A percentile compares a stretch with the other conserved stretches of the same genome.
These are phyloP conservation scores for Fistulifera pelliculosa DNA, from an alignment of 108 stramenopile species.

Conservation along the genomic window DNA sequence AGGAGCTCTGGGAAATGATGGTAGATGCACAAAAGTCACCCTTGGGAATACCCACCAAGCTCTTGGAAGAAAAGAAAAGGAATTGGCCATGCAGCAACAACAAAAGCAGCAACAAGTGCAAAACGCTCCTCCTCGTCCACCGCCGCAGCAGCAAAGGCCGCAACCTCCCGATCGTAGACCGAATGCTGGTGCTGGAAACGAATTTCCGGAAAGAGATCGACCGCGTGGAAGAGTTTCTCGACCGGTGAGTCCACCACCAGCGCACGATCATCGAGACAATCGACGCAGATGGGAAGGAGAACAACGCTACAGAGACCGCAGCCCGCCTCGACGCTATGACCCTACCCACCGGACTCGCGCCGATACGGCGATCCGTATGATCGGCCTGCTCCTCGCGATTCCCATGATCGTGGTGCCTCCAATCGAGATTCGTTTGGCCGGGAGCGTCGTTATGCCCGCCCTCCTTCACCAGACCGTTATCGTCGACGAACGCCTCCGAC, in stretches of 20 bases:
- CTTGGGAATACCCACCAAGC: constrained; percentile 55
- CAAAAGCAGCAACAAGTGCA: background rate
- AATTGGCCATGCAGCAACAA: constrained; percentile 30
- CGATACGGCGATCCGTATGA: background rate
- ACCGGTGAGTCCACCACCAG: constrained; percentile 7
- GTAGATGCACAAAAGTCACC: constrained; percentile 58
- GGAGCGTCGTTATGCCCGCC: background rate
- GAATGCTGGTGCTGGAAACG: background rate
- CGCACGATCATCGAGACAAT: background rate
- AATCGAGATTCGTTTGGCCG: background rate
- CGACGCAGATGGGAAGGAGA: background rate
- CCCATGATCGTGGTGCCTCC: background rate
- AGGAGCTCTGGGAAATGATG: constrained; percentile 71
- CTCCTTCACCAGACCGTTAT: background rate
- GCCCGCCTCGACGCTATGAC: no score
- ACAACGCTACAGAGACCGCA: background rate
- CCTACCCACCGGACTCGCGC: background rate
- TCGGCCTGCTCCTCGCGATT: background rate
- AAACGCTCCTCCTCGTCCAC: background rate
- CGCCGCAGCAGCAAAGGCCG: background rate
- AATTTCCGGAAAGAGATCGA: background rate
- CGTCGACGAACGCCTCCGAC: background rate
- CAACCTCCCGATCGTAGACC: background rate
- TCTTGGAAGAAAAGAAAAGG: constrained; percentile 83
- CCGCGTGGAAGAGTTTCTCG: background rate